A percentile compares a stretch with the other conserved stretches of the same genome.
phyloP scores from a whole-genome alignment of 345 rosid genomes.

The Sonneratia caseolaris region DNA sequence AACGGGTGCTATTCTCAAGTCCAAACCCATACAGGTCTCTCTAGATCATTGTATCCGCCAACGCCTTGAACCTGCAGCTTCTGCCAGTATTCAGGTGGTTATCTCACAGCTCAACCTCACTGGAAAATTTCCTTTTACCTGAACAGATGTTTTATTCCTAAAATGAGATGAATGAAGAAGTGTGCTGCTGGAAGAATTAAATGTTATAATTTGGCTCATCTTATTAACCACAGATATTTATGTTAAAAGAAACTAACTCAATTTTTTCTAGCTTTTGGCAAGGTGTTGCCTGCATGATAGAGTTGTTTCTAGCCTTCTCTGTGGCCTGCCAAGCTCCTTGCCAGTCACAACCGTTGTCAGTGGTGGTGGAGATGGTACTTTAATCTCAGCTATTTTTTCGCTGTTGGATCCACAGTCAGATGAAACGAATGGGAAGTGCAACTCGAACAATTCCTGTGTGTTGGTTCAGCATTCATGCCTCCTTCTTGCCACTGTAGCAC shows the following conservation, averaged over 20 bases:
- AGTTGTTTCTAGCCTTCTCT: conserved; percentile 62
- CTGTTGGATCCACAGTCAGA: conserved; percentile 48
- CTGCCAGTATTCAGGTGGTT: conserved; percentile 69
- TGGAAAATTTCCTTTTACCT: conserved; percentile 3
- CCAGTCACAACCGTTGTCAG: conserved; percentile 74
- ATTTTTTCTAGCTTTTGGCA: conserved; percentile 59
- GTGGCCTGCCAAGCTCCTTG: conserved; percentile 86
- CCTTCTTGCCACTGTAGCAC: conserved; percentile 65
- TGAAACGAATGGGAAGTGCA: conserved; percentile 46
- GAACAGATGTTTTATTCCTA: background rate
- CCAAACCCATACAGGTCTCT: conserved; percentile 73
- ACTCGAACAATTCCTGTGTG: conserved; percentile 42
- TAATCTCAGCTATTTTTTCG: conserved; percentile 71
- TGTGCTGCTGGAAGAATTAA: background rate
- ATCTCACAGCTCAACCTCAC: conserved; percentile 3
- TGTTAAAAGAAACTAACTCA: conserved; percentile 9
- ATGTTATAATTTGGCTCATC: background rate
- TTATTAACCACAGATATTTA: background rate
- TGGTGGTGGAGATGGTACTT: conserved; percentile 94
- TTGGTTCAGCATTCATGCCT: conserved; percentile 61
- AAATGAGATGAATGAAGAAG: background rate
- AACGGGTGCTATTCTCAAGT: conserved; percentile 63
- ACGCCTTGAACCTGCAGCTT: conserved; percentile 50
- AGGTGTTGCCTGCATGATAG: conserved; percentile 83
- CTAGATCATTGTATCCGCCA: conserved; percentile 73